Evolutionary conservation across 177 flowering plant species (phyloP).

Genomic region (Vitis hybrid): DNA sequence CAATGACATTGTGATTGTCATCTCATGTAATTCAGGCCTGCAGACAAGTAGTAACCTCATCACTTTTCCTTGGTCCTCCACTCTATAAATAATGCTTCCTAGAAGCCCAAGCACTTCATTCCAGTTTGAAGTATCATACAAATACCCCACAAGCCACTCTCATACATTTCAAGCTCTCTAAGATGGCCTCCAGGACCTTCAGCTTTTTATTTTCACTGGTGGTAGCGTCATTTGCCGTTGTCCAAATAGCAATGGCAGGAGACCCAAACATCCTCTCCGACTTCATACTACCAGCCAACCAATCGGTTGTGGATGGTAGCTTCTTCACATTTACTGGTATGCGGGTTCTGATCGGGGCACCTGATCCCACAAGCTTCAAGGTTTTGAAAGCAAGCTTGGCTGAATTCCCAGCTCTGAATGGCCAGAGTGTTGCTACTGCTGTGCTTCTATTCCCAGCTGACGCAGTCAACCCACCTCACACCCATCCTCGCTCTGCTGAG

Average conservation of each 20-base stretch:
- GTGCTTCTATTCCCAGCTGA: conserved; percentile 35
- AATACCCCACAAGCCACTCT: too few relatives aligned
- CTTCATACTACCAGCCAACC: conserved; percentile 25
- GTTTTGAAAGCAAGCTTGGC: conserved; percentile 31
- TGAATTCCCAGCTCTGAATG: conserved; percentile 42
- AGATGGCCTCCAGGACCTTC: conserved; percentile 6
- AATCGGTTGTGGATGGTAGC: conserved; percentile 15
- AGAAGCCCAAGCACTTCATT: too few relatives aligned
- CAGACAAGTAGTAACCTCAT: too few relatives aligned
- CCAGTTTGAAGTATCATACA: too few relatives aligned
- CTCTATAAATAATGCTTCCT: too few relatives aligned
- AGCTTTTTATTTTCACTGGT: conserved; percentile 1
- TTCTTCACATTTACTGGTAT: conserved; percentile 47
- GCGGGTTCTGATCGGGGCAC: background rate
- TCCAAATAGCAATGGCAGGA: conserved; percentile 15
- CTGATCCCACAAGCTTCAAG: conserved; percentile 22
- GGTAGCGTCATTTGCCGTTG: background rate
- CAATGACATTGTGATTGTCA: too few relatives aligned
- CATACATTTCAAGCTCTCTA: background rate
- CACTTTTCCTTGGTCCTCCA: too few relatives aligned
- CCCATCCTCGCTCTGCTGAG: conserved; percentile 51
- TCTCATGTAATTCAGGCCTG: too few relatives aligned
- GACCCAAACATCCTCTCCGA: conserved; percentile 33
- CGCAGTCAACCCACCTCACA: conserved; percentile 40
- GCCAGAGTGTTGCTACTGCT: conserved; percentile 46